These are phyloP conservation scores for Hemileccinum rubropunctum DNA, from an alignment of 768 basidiomycete species.

Conservation along the genomic window DNA sequence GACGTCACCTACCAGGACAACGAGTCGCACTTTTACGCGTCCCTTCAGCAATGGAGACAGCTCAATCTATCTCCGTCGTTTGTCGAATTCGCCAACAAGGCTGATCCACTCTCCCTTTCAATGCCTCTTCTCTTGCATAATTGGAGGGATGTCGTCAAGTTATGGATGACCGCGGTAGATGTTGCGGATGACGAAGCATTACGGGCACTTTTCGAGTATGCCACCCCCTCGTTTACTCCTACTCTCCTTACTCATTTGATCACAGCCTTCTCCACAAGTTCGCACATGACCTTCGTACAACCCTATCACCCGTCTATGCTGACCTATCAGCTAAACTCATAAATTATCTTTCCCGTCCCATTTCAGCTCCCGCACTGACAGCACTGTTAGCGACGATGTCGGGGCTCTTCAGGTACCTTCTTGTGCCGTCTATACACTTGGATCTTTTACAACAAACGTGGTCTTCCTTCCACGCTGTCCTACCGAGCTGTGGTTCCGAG, in stretches of 20 bases:
- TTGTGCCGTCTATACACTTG: conserved; percentile 58
- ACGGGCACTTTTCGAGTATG: conserved; percentile 74
- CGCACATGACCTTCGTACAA: conserved; percentile 76
- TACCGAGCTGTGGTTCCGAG: conserved; percentile 65
- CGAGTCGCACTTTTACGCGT: conserved; percentile 74
- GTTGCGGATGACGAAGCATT: conserved; percentile 70
- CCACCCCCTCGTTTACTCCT: background rate
- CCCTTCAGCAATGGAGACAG: conserved; percentile 73
- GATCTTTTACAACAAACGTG: conserved; percentile 61
- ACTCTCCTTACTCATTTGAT: conserved; percentile 9
- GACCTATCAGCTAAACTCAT: conserved; percentile 56
- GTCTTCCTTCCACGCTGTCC: conserved; percentile 44
- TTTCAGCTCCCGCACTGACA: conserved; percentile 60
- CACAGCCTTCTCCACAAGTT: conserved; percentile 74
- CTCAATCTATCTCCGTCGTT: conserved; percentile 79
- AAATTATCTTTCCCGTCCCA: conserved; percentile 51
- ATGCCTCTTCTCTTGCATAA: conserved; percentile 82
- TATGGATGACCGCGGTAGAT: conserved; percentile 62
- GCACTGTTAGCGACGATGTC: conserved; percentile 67
- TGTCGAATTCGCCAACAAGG: conserved; percentile 62
- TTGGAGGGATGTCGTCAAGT: conserved; percentile 62
- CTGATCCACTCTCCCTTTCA: conserved; percentile 61
- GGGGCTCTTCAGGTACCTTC: conserved; percentile 66
- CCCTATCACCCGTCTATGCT: conserved; percentile 61
- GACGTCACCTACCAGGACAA: conserved; percentile 49